These are phyloP conservation scores for Plantago major DNA, from an alignment of 257 asterid genomes.

Conservation along the genomic window DNA sequence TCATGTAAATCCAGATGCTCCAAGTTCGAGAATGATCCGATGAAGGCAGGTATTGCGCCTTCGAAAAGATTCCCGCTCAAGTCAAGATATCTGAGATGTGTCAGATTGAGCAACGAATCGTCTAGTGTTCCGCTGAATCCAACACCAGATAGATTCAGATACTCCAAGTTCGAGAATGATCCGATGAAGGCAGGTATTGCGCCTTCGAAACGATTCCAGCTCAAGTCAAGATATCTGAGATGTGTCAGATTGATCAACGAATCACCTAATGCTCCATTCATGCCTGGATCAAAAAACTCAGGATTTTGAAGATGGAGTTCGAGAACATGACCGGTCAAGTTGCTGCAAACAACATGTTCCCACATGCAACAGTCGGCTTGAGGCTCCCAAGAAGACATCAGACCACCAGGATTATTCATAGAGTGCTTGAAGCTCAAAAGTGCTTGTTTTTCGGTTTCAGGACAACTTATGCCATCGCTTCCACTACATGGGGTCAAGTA, in stretches of 20 bases:
- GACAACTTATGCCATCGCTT: neutral
- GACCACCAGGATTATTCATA: conserved; percentile 8
- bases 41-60: conserved; percentile 24
- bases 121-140: conserved; percentile 8
- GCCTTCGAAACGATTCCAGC: no score
- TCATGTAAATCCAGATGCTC: conserved; percentile 15
- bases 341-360: conserved; percentile 20
- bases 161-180: conserved; percentile 11
- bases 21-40: conserved; percentile 20
- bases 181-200: conserved; percentile 25
- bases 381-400: conserved; percentile 16
- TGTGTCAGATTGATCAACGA: conserved; percentile 27
- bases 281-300: neutral
- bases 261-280: conserved; percentile 9
- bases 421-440: conserved; percentile 21
- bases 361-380: conserved; percentile 26
- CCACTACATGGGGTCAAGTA: conserved; percentile 1
- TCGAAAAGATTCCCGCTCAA: conserved; percentile 18
- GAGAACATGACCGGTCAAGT: conserved; percentile 16
- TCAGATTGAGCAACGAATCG: conserved; percentile 21
- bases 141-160: conserved; percentile 13
- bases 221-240: conserved; percentile 23
- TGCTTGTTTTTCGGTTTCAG: conserved; percentile 21
- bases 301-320: conserved; percentile 15
- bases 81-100: conserved; percentile 18